A percentile compares a stretch with the other conserved stretches of the same genome.
Evolutionary conservation across 768 basidiomycete genomes (phyloP).

Genomic region (Boletus edulis): DNA sequence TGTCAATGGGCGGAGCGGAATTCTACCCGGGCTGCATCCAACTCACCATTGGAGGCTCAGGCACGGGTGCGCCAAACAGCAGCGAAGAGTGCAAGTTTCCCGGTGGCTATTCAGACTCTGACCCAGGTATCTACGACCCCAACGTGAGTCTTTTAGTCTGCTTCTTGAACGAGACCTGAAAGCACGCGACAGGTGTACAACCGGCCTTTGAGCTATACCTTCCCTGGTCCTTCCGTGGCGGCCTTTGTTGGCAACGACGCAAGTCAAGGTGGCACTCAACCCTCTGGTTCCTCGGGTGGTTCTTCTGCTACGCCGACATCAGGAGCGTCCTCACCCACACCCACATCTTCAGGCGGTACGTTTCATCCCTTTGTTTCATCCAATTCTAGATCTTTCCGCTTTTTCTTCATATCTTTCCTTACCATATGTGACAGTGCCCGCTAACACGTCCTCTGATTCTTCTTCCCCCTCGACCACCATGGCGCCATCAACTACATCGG

Average conservation of each 20-base stretch:
- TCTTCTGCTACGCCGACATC: slow-evolving; percentile 15
- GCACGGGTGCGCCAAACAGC: slow-evolving; percentile 17
- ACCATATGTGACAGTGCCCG: slow-evolving; percentile 19
- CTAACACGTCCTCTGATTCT: slow-evolving; percentile 21
- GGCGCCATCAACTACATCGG: slow-evolving; percentile 3
- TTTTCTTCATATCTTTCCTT: slow-evolving; percentile 14
- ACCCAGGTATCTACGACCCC: slow-evolving; percentile 65
- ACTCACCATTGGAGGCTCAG: slow-evolving; percentile 28
- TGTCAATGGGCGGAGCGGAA: slow-evolving; percentile 50
- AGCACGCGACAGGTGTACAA: slow-evolving; percentile 25
- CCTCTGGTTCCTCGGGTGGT: slow-evolving; percentile 17
- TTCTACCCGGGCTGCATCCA: slow-evolving; percentile 33
- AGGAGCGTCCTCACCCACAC: slow-evolving; percentile 11
- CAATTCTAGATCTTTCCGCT: background rate
- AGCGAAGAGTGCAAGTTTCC: slow-evolving; percentile 55
- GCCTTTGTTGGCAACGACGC: slow-evolving; percentile 32
- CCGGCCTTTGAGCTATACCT: slow-evolving; percentile 38
- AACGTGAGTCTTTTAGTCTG: slow-evolving; percentile 27
- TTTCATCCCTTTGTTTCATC: background rate
- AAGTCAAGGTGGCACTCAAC: slow-evolving; percentile 18
- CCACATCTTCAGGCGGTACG: slow-evolving; percentile 19
- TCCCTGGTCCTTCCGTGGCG: slow-evolving; percentile 54
- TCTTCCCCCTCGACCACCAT: background rate
- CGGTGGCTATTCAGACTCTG: slow-evolving; percentile 65
- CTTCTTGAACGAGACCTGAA: background rate